Percentiles rank a stretch among this genome's conserved stretches.
Conservation (phyloP, 2,329 filamentous ascomycete genomes). For the Aspergillus nomiae region DNA sequence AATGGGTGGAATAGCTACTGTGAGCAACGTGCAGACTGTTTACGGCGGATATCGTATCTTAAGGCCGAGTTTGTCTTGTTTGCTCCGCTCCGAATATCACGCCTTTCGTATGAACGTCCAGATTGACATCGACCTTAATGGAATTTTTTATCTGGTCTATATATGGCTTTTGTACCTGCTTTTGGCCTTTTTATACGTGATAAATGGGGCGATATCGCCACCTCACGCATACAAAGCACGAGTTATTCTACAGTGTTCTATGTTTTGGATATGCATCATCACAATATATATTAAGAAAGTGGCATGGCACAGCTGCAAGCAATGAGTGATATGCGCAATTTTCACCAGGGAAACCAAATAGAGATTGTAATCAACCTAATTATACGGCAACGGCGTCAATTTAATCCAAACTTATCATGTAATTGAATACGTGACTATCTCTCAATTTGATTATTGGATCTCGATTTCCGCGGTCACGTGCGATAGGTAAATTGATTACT, state of each 20-base stretch:
- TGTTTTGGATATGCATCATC: not conserved
- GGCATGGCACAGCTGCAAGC: not conserved
- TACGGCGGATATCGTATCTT: slow-evolving; percentile 18
- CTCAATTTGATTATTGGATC: not conserved
- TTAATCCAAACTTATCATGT: not conserved
- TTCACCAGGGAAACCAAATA: not conserved
- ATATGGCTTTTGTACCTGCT: not conserved
- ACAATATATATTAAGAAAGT: not conserved
- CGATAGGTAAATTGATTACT: slow-evolving; percentile 14
- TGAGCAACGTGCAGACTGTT: slow-evolving; percentile 17
- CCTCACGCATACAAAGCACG: not conserved
- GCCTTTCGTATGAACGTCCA: not conserved
- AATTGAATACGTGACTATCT: not conserved
- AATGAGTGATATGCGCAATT: not conserved
- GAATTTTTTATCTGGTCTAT: not conserved
- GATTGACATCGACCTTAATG: not conserved
- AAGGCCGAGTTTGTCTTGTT: slow-evolving; percentile 25
- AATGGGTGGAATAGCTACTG: slow-evolving; percentile 7
- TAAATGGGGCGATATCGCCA: not conserved
- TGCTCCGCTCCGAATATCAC: slow-evolving; percentile 12
- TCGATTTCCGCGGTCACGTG: slow-evolving; percentile 15
- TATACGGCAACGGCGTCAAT: not conserved
- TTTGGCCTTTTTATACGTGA: not conserved
- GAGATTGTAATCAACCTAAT: not conserved
- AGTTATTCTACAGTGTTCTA: not conserved